A percentile compares a stretch with the other conserved stretches of the same genome.
Conservation (phyloP, 352 stramenopile species). For the Ochromonadaceae sp. region DNA sequence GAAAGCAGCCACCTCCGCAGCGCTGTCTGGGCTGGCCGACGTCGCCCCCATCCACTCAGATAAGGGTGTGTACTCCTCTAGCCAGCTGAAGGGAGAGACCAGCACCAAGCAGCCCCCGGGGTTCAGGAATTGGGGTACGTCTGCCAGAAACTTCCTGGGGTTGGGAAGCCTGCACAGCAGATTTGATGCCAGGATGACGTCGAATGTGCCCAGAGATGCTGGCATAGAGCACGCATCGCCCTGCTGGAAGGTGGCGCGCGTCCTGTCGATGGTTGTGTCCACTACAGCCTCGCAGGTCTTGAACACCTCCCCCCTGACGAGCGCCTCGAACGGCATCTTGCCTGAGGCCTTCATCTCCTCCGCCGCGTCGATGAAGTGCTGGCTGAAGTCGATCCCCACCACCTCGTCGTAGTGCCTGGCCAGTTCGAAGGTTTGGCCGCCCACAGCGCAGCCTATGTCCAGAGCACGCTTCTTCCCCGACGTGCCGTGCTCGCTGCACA, state of each 20-base stretch:
- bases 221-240: slow-evolving; percentile 77
- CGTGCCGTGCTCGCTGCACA: not conserved
- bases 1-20: slow-evolving; percentile 27
- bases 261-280: slow-evolving; percentile 41
- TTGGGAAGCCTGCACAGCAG: slow-evolving; percentile 83
- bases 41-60: slow-evolving; percentile 61
- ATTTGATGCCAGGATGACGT: slow-evolving; percentile 84
- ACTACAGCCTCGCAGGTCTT: slow-evolving; percentile 42
- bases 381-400: slow-evolving; percentile 78
- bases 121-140: slow-evolving; percentile 63
- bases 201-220: slow-evolving; percentile 53
- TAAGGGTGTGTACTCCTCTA: slow-evolving; percentile 84
- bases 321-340: slow-evolving; percentile 14
- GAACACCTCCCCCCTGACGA: slow-evolving; percentile 21
- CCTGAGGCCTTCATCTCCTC: slow-evolving; percentile 19
- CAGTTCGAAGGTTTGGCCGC: slow-evolving; percentile 76
- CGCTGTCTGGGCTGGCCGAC: slow-evolving; percentile 12
- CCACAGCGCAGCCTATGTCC: slow-evolving; percentile 83
- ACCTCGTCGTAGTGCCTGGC: slow-evolving; percentile 76
- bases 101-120: slow-evolving; percentile 75
- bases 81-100: slow-evolving; percentile 89
- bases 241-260: slow-evolving; percentile 64
- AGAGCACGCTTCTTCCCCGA: slow-evolving; percentile 42
- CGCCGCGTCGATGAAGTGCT: slow-evolving; percentile 36
- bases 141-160: slow-evolving; percentile 64